Conservation (phyloP, 2,329 filamentous ascomycete species). For the Cercospora berteroae region DNA sequence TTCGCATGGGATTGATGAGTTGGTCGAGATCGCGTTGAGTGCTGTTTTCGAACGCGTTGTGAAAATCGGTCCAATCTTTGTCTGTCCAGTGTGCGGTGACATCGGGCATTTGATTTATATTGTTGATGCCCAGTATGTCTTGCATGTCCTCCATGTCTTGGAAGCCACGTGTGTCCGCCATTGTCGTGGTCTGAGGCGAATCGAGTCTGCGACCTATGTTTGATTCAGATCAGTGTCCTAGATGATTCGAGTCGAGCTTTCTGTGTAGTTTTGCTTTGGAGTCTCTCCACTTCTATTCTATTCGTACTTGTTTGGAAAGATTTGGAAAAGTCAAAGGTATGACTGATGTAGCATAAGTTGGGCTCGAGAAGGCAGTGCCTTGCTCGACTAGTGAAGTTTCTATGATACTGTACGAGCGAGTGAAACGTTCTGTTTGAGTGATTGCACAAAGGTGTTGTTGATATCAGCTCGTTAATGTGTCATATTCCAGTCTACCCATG, state of each 20-base stretch:
- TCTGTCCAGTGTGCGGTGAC: not conserved
- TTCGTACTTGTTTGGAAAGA: not conserved
- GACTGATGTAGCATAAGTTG: not conserved
- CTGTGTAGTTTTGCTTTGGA: not conserved
- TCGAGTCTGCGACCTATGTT: not conserved
- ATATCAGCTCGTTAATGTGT: not conserved
- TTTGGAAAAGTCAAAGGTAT: not conserved
- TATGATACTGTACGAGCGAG: not conserved
- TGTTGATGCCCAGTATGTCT: not conserved
- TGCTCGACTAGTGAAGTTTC: not conserved
- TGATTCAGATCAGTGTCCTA: not conserved
- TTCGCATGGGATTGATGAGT: not conserved
- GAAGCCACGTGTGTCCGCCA: not conserved
- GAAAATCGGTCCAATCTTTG: not conserved
- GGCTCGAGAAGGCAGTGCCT: not conserved
- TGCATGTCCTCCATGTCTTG: not conserved
- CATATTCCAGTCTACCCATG: not conserved
- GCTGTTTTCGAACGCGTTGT: not conserved
- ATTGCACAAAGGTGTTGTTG: not conserved
- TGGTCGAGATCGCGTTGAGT: not conserved
- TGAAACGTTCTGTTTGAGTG: not conserved
- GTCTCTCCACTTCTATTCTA: not conserved
- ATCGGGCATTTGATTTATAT: not conserved
- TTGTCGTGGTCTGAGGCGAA: not conserved
- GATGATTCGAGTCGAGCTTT: not conserved